Percentiles rank a stretch among this genome's conserved stretches.
Evolutionary conservation across 495 filamentous ascomycete species (phyloP).

Genomic region (Cercophora scortea): DNA sequence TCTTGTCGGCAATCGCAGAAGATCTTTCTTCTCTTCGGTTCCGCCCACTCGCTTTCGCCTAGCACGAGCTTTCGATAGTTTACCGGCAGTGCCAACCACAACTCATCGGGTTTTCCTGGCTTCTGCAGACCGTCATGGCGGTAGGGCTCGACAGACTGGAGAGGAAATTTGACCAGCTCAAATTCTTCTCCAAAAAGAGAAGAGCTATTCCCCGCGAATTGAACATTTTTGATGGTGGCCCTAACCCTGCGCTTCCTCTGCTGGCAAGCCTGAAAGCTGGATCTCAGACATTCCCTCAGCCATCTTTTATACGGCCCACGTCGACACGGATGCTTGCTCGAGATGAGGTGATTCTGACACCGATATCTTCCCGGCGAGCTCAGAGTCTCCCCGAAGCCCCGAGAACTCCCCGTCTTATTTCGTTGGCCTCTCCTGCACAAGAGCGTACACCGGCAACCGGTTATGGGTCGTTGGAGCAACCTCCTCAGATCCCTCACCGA

Average conservation of each 20-base stretch:
- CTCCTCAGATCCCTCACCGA: slow-evolving; percentile 7
- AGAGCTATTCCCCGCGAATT: neutral
- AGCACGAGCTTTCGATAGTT: no score
- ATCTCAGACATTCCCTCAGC: slow-evolving; percentile 29
- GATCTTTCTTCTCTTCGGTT: no score
- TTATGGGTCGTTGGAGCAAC: neutral
- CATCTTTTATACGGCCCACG: slow-evolving; percentile 40
- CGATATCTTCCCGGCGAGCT: slow-evolving; percentile 20
- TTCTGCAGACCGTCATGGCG: slow-evolving; percentile 8
- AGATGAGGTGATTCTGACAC: slow-evolving; percentile 22
- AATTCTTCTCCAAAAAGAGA: slow-evolving; percentile 22
- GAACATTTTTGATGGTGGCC: neutral
- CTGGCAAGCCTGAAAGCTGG: neutral
- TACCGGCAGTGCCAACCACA: no score
- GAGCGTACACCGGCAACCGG: neutral
- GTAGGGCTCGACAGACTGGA: slow-evolving; percentile 19
- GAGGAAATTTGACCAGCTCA: slow-evolving; percentile 15
- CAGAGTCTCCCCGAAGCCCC: slow-evolving; percentile 32
- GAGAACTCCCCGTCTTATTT: slow-evolving; percentile 2
- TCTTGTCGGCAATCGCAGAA: no score
- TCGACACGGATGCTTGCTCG: slow-evolving; percentile 38
- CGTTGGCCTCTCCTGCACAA: neutral
- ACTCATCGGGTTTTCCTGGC: no score
- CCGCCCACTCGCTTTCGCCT: no score
- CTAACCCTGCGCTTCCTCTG: neutral